Evolutionary conservation across 495 filamentous ascomycete genomes (phyloP).

Genomic region (Clohesyomyces aquaticus): DNA sequence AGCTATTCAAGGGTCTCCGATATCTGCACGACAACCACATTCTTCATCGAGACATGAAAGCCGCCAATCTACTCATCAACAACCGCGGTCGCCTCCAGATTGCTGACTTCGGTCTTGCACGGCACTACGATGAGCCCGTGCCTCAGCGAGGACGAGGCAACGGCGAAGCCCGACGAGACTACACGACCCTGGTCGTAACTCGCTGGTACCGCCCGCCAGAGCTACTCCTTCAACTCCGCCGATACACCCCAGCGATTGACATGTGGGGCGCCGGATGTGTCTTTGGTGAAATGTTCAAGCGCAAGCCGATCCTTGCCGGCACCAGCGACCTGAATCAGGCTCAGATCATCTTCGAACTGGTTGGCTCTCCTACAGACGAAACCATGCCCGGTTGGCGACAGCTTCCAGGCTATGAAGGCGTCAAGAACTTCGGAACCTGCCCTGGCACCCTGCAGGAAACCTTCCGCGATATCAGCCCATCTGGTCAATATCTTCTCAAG

Average conservation of each 20-base stretch:
- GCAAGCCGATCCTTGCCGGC: conserved; percentile 89
- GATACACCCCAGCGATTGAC: conserved; percentile 95
- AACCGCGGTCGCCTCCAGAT: conserved; percentile 94
- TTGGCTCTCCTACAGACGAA: conserved; percentile 85
- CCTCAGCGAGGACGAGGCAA: conserved; percentile 79
- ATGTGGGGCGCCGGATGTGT: conserved; percentile 98
- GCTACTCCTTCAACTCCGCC: conserved; percentile 79
- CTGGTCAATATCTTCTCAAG: conserved; percentile 75
- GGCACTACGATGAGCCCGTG: conserved; percentile 86
- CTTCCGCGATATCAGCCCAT: conserved; percentile 68
- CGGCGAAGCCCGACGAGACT: conserved; percentile 84
- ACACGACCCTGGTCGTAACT: conserved; percentile 93
- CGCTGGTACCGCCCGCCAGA: conserved; percentile 97
- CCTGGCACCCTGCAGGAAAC: conserved; percentile 67
- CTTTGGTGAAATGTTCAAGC: conserved; percentile 96
- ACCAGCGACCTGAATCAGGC: conserved; percentile 88
- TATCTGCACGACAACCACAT: conserved; percentile 92
- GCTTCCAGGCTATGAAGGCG: conserved; percentile 78
- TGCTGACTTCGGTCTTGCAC: conserved; percentile 93
- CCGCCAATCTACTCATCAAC: conserved; percentile 94
- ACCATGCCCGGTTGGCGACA: conserved; percentile 90
- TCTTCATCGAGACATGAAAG: conserved; percentile 97
- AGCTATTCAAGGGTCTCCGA: conserved; percentile 83
- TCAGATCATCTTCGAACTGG: conserved; percentile 88
- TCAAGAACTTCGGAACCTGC: conserved; percentile 66